A percentile compares a stretch with the other conserved stretches of the same genome.
phyloP scores from a whole-genome alignment of 2,329 filamentous ascomycete genomes.

The Clarireedia paspali region DNA sequence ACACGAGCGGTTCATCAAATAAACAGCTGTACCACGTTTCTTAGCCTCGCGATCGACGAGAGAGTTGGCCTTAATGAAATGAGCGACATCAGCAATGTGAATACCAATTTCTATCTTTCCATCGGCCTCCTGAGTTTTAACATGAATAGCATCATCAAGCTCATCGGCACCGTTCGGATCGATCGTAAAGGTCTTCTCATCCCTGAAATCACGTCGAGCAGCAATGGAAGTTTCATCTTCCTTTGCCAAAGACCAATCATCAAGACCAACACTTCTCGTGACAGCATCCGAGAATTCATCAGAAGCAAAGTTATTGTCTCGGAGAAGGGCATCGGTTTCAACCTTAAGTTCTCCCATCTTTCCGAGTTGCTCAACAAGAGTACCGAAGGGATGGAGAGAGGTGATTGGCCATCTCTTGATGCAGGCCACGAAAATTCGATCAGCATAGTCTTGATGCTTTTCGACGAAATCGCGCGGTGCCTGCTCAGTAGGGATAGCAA shows the following conservation, averaged over 20 bases:
- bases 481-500: slow-evolving; percentile 97
- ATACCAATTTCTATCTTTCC: slow-evolving; percentile 90
- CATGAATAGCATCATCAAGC: slow-evolving; percentile 85
- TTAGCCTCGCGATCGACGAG: slow-evolving; percentile 94
- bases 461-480: slow-evolving; percentile 96
- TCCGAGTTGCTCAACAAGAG: slow-evolving; percentile 91
- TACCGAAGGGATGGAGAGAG: slow-evolving; percentile 97
- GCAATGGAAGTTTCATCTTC: slow-evolving; percentile 70
- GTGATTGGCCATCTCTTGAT: slow-evolving; percentile 99
- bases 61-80: slow-evolving; percentile 95
- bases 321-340: slow-evolving; percentile 91
- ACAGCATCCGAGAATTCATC: slow-evolving; percentile 98
- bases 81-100: slow-evolving; percentile 88
- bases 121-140: slow-evolving; percentile 68
- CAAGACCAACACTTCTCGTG: slow-evolving; percentile 81
- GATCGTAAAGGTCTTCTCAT: slow-evolving; percentile 83
- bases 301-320: slow-evolving; percentile 97
- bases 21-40: slow-evolving; percentile 94
- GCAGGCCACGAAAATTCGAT: slow-evolving; percentile 96
- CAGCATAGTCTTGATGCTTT: slow-evolving; percentile 95
- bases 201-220: slow-evolving; percentile 81
- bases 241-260: slow-evolving; percentile 81
- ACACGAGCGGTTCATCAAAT: slow-evolving; percentile 78
- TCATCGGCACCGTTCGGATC: slow-evolving; percentile 83
- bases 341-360: slow-evolving; percentile 97